Evolutionary conservation across 768 basidiomycete species (phyloP), one percentile per base, ranked within the genome.

Genomic region (Suillus americanus): DNA sequence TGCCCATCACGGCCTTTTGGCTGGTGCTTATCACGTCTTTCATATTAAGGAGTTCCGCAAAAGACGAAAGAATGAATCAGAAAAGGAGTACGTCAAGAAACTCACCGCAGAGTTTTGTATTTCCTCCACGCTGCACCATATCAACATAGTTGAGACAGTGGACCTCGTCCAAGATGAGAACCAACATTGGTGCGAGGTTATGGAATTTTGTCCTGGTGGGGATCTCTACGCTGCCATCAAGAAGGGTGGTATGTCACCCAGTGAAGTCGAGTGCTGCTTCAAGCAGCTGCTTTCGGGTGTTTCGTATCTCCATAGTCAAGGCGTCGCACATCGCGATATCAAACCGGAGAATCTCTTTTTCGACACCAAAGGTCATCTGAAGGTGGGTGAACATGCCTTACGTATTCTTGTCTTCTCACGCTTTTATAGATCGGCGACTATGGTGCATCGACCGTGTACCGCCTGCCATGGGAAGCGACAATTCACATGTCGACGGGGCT

Each of bases 51-150:
- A 99, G 79, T 99, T 99, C 83, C 91, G 97, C 61, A 98, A 97
- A 77, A 88, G 97, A 67, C 87, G 97, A 70, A 97, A 96, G 86
- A 97, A 97, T 73, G 97, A 99, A 81, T 89, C 95, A 6, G 97
- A 99, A 79, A 97, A 97, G 77, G 97, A 99, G 81, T 99, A 99
- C 72, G 89, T 99, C 80, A 99, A 99, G 88, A 99, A 99, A 78
- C 90, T 99, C 70, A 99, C 97, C 7, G 95, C 97, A 30, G 97
- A 99, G 76, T 99, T 98, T 79, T 99, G 96, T 79, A 99, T 99
- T 67, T 96, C 94, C 51, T 97, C 96, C 43, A 97, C 96, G 2
- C 78, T 99, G 35, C 94, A 94, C 74, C 95, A 97, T 74, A 81
- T 88, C 72, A 99, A 99, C 75, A 86, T 99, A 71, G 96, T 99